phyloP scores from a whole-genome alignment of 2,329 filamentous ascomycete species.

The Ophiocordyceps robertsii region DNA sequence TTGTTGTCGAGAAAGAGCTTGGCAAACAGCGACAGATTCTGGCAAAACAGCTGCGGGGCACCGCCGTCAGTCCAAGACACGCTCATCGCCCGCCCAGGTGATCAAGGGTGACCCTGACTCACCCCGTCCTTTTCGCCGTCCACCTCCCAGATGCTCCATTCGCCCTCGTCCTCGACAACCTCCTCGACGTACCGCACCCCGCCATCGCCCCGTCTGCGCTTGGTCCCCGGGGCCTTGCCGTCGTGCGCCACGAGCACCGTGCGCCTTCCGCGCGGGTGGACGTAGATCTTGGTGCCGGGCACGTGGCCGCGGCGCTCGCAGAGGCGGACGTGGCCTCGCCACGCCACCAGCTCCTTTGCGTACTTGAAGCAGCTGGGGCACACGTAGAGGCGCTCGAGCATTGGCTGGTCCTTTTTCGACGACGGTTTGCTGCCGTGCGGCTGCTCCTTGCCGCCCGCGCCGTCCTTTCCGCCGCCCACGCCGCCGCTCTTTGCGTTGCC shows the following conservation, averaged over 20 bases:
- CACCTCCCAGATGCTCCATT: slow-evolving; percentile 82
- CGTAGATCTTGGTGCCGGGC: slow-evolving; percentile 65
- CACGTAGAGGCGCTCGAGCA: slow-evolving; percentile 63
- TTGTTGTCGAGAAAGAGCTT: slow-evolving; percentile 98
- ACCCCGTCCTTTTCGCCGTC: slow-evolving; percentile 76
- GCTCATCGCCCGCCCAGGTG: slow-evolving; percentile 3
- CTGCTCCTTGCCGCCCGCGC: slow-evolving; percentile 13
- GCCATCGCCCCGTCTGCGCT: slow-evolving; percentile 23
- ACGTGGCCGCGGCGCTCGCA: slow-evolving; percentile 38
- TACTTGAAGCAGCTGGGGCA: slow-evolving; percentile 95
- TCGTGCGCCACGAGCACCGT: slow-evolving; percentile 23
- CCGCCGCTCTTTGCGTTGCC: slow-evolving; percentile 9
- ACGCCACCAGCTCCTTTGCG: slow-evolving; percentile 47
- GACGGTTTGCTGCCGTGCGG: slow-evolving; percentile 9
- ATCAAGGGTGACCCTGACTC: slow-evolving; percentile 17
- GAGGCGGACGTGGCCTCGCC: slow-evolving; percentile 42
- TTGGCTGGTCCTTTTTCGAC: slow-evolving; percentile 21
- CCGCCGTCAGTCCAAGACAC: slow-evolving; percentile 1
- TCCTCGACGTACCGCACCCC: slow-evolving; percentile 26
- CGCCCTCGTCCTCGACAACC: slow-evolving; percentile 44
- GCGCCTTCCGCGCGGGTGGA: slow-evolving; percentile 35
- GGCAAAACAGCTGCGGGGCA: slow-evolving; percentile 58
- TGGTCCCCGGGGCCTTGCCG: slow-evolving; percentile 16
- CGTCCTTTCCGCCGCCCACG: slow-evolving; percentile 9
- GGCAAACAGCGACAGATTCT: slow-evolving; percentile 89